Percentiles rank a stretch among this genome's conserved stretches.
Conservation (phyloP, 176 grass and related monocot genomes). For the Melocanna baccifera region DNA sequence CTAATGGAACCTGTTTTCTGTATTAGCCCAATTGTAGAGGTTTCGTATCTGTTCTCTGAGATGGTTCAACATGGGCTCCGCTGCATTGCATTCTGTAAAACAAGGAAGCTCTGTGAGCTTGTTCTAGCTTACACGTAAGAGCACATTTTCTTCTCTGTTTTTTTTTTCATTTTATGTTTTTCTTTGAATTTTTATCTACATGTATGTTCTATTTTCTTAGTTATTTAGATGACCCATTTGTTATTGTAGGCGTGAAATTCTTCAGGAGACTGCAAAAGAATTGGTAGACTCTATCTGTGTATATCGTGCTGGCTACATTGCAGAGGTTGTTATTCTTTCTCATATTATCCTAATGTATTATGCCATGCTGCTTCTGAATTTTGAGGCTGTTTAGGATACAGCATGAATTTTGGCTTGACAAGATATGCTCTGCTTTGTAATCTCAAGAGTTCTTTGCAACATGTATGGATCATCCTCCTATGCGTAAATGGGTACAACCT, state of each 20-base stretch:
- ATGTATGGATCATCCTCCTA: slow-evolving; percentile 20
- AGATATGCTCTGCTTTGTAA: neutral
- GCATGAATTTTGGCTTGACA: neutral
- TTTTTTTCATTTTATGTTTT: slow-evolving; percentile 8
- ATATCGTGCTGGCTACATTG: slow-evolving; percentile 91
- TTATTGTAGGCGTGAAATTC: slow-evolving; percentile 79
- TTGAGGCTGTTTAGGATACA: neutral
- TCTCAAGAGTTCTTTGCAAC: neutral
- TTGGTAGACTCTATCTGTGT: slow-evolving; percentile 75
- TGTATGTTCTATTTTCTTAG: slow-evolving; percentile 13
- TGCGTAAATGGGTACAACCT: neutral
- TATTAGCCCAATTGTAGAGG: slow-evolving; percentile 81
- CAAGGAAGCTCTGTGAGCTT: slow-evolving; percentile 80
- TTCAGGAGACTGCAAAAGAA: slow-evolving; percentile 58
- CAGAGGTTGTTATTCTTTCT: slow-evolving; percentile 42
- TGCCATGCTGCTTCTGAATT: neutral
- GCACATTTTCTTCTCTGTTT: slow-evolving; percentile 11
- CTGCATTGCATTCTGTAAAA: slow-evolving; percentile 98
- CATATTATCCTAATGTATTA: neutral
- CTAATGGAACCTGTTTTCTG: slow-evolving; percentile 22
- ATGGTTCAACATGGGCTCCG: slow-evolving; percentile 98
- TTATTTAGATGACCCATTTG: slow-evolving; percentile 13
- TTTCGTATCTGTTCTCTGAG: slow-evolving; percentile 80
- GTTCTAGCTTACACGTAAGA: slow-evolving; percentile 91
- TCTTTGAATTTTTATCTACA: neutral